These are phyloP conservation scores for Tirmania nivea DNA, from an alignment of 495 filamentous ascomycete species.

Conservation along the genomic window DNA sequence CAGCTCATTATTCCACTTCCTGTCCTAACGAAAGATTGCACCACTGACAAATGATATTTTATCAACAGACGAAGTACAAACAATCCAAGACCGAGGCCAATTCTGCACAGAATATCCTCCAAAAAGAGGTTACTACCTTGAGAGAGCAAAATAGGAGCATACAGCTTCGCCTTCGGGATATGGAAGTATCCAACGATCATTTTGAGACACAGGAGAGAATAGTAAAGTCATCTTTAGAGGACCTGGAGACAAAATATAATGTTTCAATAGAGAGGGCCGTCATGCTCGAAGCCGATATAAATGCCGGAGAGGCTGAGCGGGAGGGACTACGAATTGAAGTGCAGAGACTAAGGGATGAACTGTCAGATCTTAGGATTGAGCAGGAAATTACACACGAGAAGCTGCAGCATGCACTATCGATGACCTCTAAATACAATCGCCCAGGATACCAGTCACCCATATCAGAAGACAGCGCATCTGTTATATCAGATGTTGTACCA, in stretches of 20 bases:
- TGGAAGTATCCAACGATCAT: conserved; percentile 95
- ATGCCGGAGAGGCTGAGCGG: conserved; percentile 69
- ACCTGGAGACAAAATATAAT: conserved; percentile 92
- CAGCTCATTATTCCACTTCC: conserved; percentile 13
- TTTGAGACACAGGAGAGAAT: conserved; percentile 89
- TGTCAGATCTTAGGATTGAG: conserved; percentile 82
- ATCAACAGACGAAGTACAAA: conserved; percentile 69
- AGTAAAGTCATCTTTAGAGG: conserved; percentile 83
- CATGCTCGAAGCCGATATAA: conserved; percentile 87
- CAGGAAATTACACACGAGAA: conserved; percentile 87
- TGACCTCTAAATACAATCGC: conserved; percentile 23
- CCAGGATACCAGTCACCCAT: conserved; percentile 23
- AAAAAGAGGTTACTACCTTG: conserved; percentile 87
- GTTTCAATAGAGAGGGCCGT: conserved; percentile 76
- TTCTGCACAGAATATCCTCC: conserved; percentile 57
- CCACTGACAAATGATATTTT: neutral
- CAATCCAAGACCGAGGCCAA: conserved; percentile 77
- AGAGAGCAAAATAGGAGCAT: conserved; percentile 64
- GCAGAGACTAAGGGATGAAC: conserved; percentile 70
- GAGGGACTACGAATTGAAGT: conserved; percentile 70
- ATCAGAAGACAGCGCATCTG: conserved; percentile 24
- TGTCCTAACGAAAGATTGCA: neutral
- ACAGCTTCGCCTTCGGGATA: conserved; percentile 68
- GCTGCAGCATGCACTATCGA: conserved; percentile 43
- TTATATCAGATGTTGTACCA: neutral